A percentile compares a stretch with the other conserved stretches of the same genome.
phyloP scores from a whole-genome alignment of 805 yeast genomes.

The Priceomyces castillae region DNA sequence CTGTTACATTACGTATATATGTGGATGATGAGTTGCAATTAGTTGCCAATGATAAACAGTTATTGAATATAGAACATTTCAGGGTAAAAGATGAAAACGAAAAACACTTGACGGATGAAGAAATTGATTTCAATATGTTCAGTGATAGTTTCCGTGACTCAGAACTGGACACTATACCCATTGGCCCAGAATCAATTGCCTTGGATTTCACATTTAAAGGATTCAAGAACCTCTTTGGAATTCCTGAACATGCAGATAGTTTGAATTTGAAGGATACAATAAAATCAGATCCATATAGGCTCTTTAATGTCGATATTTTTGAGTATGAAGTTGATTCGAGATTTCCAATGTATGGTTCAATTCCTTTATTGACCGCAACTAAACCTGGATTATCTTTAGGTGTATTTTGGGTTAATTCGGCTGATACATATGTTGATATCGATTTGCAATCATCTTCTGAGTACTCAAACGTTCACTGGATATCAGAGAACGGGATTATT shows the following conservation, averaged over 20 bases:
- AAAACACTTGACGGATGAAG: constrained; percentile 51
- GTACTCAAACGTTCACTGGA: constrained; percentile 74
- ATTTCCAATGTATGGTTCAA: constrained; percentile 92
- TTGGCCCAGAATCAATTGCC: constrained; percentile 90
- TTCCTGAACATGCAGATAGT: constrained; percentile 93
- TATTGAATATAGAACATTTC: constrained; percentile 82
- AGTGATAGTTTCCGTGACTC: constrained; percentile 70
- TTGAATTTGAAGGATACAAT: constrained; percentile 71
- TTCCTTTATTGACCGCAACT: constrained; percentile 80
- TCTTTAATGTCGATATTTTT: constrained; percentile 91
- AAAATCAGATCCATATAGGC: constrained; percentile 69
- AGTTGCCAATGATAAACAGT: constrained; percentile 62
- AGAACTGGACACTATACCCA: constrained; percentile 58
- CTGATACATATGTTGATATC: constrained; percentile 88
- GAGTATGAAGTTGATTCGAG: constrained; percentile 84
- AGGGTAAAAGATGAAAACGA: constrained; percentile 41
- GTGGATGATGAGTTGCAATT: constrained; percentile 48
- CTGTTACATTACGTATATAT: constrained; percentile 50
- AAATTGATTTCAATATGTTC: constrained; percentile 65
- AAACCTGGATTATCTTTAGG: constrained; percentile 62
- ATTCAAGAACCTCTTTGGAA: constrained; percentile 75
- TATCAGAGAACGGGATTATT: constrained; percentile 83
- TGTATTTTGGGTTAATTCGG: constrained; percentile 87
- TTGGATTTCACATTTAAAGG: constrained; percentile 68
- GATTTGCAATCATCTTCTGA: constrained; percentile 25